These are phyloP conservation scores for Botrytis deweyae DNA, from an alignment of 2,329 filamentous ascomycete genomes.

Conservation along the genomic window DNA sequence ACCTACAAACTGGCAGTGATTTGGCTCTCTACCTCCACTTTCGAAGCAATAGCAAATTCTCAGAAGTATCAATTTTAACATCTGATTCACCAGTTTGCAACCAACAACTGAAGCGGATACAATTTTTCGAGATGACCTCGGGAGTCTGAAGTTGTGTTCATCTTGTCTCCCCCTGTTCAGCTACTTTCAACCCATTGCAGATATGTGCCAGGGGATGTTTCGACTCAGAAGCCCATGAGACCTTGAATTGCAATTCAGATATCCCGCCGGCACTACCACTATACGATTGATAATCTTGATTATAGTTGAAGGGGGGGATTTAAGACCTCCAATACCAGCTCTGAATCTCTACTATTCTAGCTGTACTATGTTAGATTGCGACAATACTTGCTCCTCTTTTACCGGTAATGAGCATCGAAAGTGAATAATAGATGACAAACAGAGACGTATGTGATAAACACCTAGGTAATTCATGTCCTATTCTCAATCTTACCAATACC, in stretches of 20 bases:
- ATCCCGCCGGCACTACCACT: not conserved
- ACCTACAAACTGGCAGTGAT: not conserved
- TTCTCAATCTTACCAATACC: not conserved
- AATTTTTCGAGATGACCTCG: not conserved
- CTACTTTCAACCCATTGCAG: not conserved
- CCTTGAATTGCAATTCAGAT: not conserved
- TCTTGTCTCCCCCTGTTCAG: not conserved
- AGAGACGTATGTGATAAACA: not conserved
- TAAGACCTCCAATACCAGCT: not conserved
- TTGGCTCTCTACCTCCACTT: not conserved
- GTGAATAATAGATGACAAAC: not conserved
- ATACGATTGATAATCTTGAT: not conserved
- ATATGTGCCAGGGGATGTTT: not conserved
- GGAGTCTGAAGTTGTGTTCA: not conserved
- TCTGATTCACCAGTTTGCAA: not conserved
- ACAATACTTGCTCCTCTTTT: not conserved
- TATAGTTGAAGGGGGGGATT: not conserved
- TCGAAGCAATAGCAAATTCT: not conserved
- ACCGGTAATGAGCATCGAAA: not conserved
- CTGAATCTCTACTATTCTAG: not conserved
- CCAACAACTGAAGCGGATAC: not conserved
- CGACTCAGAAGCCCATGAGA: not conserved
- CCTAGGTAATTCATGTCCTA: not conserved
- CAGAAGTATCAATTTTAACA: accelerated
- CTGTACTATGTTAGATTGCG: not conserved